Base-by-base conservation (phyloP, 2,329 filamentous ascomycete species). In the Mariannaea sp. region DNA sequence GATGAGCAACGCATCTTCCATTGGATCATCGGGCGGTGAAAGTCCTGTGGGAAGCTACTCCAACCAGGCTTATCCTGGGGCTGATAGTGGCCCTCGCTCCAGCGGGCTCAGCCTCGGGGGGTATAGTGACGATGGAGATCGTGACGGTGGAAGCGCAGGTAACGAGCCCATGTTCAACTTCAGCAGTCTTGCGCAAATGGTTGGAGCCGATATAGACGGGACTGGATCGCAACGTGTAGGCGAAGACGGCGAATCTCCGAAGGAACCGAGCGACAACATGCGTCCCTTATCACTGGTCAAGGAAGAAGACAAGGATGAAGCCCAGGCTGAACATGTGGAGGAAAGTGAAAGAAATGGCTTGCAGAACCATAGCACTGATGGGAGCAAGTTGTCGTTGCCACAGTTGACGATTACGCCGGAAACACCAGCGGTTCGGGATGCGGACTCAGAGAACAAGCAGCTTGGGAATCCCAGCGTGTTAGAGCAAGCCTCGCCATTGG, bases 141-240 rank as follows among this genome's bases (percentile, higher is more conserved):
- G 76, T 6, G 80, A 81, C 30, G 75, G 78, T 4, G 77, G 79
- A 40, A 62, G 78, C 19, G 75, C 79, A 4, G 77, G 79, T 12
- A 59, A 76, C 49, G 92, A 97, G 68, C 84, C 91, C 3, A 85
- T 96, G 82, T 94, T 96, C 73, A 97, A 96, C 70, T 97, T 97
- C 68, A 81, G 86, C 50, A 96, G 91, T 62, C 75, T 97, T 17
- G 89, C 90, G 2, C 89, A 90, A 57, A 90, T 95, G 70, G 89
- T 97, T 24, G 89, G 87, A 0, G 84, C 84, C 7, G 78, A 82
- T 40, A 73, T 84, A 27, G 81, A 84, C 36, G 70, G 78, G 32
- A 77, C 60, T 7, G 56, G 76, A 0, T 70, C 72, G 1, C 67
- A 66, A 49, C 38, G 57, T 48, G 65, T 65, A 44, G 49, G 69